Evolutionary conservation across 2,329 filamentous ascomycete genomes (phyloP), one percentile per base, ranked within the genome.

Genomic region (Paraconiothyrium sp.): DNA sequence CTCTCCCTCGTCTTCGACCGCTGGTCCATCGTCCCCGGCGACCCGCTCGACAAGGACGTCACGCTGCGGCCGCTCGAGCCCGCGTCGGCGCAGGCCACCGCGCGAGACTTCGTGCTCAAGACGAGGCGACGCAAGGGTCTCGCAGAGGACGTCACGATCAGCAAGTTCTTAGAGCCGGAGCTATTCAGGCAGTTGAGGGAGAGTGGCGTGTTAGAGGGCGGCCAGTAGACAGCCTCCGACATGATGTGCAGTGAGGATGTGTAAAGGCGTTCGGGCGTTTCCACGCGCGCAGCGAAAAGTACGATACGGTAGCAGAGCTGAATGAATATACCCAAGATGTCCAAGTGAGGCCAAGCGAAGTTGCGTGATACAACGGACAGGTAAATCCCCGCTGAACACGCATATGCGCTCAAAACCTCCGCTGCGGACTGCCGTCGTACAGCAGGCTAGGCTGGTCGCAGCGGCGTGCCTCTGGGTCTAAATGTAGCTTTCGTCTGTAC

Each of bases 41-140:
- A 99, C 78, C 95, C 95, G 44, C 85, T 99, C 37, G 95, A 99
- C 79, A 91, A 90, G 73, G 91, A 93, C 63, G 89, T 96, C 64
- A 88, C 93, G 67, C 83, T 95, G 59, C 85, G 92, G 54, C 92
- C 94, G 5, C 83, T 99, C 66, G 94, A 98, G 79, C 93, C 94
- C 65, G 95, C 95, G 1, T 87, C 87, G 57, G 92, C 92, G 55
- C 93, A 96, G 82, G 93, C 92, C 24, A 96, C 94, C 52, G 95
- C 95, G 1, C 86, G 95, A 64, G 95, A 99, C 79, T 98, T 99
- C 79, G 94, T 98, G 57, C 86, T 98, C 65, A 99, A 99, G 87
- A 99, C 95, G 10, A 87, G 95, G 69, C 84, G 93, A 73, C 88
- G 95, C 69, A 99, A 99, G 85, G 95, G 95, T 1, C 80, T 99